Base-by-base conservation (phyloP, 2,329 filamentous ascomycete genomes). In the Fusarium sp. region DNA sequence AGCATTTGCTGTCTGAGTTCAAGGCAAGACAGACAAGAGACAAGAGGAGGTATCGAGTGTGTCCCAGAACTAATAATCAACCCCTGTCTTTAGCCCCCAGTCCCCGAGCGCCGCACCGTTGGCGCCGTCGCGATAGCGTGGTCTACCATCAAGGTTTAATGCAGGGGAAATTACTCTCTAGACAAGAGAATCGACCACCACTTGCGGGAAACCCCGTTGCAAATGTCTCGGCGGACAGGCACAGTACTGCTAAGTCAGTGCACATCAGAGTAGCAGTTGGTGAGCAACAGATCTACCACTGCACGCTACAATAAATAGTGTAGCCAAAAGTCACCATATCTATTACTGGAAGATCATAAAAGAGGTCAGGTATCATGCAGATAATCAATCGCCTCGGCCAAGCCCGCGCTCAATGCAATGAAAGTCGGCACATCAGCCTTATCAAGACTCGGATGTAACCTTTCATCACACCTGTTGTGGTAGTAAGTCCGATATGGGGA, bases 101-200 rank as follows among this genome's bases (percentile, higher is more conserved):
- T 41, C 62, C 41, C 67, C 20, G 60, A 72, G 56, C 72, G 72
- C 72, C 72, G 72, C 72, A 74, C 72, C 72, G 72, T 74, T 74
- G 72, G 55, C 72, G 72, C 72, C 72, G 72, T 53, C 69, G 67
- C 68, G 64, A 53, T 74, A 59, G 69, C 64, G 59, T 47, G 60
- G 65, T 58, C 27, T 43, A 63, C 69, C 72, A 72, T 69, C 69
- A 71, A 58, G 72, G 72, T 74, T 67, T 73, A 67, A 70, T 74
- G 72, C 72, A 74, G 69, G 72, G 72, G 72, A 74, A 69, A 74
- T 74, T 74, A 50, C 62, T 54, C 65, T 42, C 23, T 45, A 10
- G 21, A 49, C 41, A 43, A 28, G 32, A 50, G 25, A 50, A 37
- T 62, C 23, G 25, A 40, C 60, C n/a, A 42, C 58, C 45, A 66